Conservation (phyloP, 2,329 filamentous ascomycete genomes). For the Chrysosporium queenslandicum region DNA sequence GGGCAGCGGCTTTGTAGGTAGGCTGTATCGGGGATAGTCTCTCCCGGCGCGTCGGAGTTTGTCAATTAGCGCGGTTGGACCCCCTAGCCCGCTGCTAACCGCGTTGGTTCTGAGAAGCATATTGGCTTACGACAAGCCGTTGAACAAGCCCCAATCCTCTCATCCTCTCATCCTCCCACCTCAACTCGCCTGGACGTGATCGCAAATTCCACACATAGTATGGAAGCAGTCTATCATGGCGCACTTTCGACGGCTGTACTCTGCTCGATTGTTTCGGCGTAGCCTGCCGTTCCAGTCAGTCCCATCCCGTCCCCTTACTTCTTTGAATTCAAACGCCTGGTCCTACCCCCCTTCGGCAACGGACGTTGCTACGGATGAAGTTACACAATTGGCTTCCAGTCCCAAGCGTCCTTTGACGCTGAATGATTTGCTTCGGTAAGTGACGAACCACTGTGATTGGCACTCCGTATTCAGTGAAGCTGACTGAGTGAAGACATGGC, state of each 20-base stretch:
- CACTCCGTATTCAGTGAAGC: conserved; percentile 8
- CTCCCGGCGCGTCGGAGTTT: neutral
- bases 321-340: conserved; percentile 23
- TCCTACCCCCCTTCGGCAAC: conserved; percentile 39
- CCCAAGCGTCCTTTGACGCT: conserved; percentile 74
- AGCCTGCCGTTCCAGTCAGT: neutral
- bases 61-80: neutral
- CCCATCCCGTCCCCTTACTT: conserved; percentile 5
- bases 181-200: neutral
- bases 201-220: neutral
- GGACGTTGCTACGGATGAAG: conserved; percentile 61
- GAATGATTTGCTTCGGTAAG: conserved; percentile 76
- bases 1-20: neutral
- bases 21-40: neutral
- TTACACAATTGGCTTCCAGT: conserved; percentile 65
- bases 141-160: too few relatives aligned
- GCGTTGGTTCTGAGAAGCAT: too few relatives aligned
- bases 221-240: conserved; percentile 17
- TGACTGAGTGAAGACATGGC: conserved; percentile 48
- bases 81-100: neutral
- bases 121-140: too few relatives aligned
- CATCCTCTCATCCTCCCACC: neutral
- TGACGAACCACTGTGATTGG: neutral
- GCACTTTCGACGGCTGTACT: conserved; percentile 15
- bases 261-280: conserved; percentile 10